Conservation (phyloP, 176 grass and related monocot species). For the Sorghum bicolor region Sorghum_bicolor_NCBIv3 NC_012870.2:13096001-13096500, state of each 20-base stretch:
- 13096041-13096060: slow-evolving; percentile 34
- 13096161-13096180: slow-evolving; percentile 74
- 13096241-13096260: slow-evolving; percentile 76
- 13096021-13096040: slow-evolving; percentile 9
- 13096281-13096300: slow-evolving; percentile 50
- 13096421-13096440: slow-evolving; percentile 35
- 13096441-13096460: not conserved
- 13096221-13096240: slow-evolving; percentile 72
- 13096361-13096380: not conserved
- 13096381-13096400: not conserved
- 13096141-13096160: slow-evolving; percentile 82
- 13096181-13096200: slow-evolving; percentile 82
- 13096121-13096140: slow-evolving; percentile 72
- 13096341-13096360: not conserved
- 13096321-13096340: not conserved
- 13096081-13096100: not conserved
- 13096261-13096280: slow-evolving; percentile 94
- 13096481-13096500: not conserved
- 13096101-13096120: slow-evolving; percentile 70
- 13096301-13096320: slow-evolving; percentile 16
- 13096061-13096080: slow-evolving; percentile 48
- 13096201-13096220: slow-evolving; percentile 64
- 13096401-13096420: slow-evolving; percentile 6
- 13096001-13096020: slow-evolving; percentile 26
- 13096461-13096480: not conserved